Percentiles rank a stretch among this genome's conserved stretches.
phyloP scores from a whole-genome alignment of 371 early-diverging fungal species.

The Agmasoma carcini region DNA sequence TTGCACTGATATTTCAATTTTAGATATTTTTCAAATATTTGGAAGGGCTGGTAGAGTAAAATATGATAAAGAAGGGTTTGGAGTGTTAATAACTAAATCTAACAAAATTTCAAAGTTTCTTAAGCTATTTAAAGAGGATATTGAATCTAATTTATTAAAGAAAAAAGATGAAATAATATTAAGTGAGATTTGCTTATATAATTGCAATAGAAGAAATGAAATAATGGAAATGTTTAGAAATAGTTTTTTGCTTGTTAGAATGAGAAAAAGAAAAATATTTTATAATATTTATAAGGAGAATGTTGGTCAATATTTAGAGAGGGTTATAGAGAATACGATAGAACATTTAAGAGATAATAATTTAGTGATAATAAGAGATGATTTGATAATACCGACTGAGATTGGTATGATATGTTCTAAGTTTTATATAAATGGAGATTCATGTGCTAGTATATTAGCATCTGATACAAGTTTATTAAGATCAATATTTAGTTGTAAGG shows the following conservation, averaged over 20 bases:
- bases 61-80: slow-evolving; percentile 84
- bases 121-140: slow-evolving; percentile 75
- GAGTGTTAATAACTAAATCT: slow-evolving; percentile 81
- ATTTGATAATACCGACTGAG: slow-evolving; percentile 64
- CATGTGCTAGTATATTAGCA: slow-evolving; percentile 26
- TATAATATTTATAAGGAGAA: slow-evolving; percentile 59
- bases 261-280: slow-evolving; percentile 51
- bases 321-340: slow-evolving; percentile 68
- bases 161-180: slow-evolving; percentile 73
- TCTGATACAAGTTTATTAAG: slow-evolving; percentile 5
- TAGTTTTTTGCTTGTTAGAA: slow-evolving; percentile 85
- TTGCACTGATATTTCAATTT: slow-evolving; percentile 64
- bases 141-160: slow-evolving; percentile 81
- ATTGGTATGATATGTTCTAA: slow-evolving; percentile 3
- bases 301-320: slow-evolving; percentile 62
- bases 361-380: slow-evolving; percentile 63
- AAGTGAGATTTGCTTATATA: slow-evolving; percentile 84
- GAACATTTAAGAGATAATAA: slow-evolving; percentile 71
- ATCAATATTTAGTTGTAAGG: slow-evolving; percentile 21
- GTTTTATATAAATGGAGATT: slow-evolving; percentile 10
- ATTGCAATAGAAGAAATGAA: slow-evolving; percentile 70
- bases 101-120: slow-evolving; percentile 77
- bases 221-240: slow-evolving; percentile 86
- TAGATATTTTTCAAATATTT: slow-evolving; percentile 72
- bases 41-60: slow-evolving; percentile 98